Evolutionary conservation across 495 filamentous ascomycete species (phyloP), one percentile per base, ranked within the genome.

Genomic region (Penicillium canariense): DNA sequence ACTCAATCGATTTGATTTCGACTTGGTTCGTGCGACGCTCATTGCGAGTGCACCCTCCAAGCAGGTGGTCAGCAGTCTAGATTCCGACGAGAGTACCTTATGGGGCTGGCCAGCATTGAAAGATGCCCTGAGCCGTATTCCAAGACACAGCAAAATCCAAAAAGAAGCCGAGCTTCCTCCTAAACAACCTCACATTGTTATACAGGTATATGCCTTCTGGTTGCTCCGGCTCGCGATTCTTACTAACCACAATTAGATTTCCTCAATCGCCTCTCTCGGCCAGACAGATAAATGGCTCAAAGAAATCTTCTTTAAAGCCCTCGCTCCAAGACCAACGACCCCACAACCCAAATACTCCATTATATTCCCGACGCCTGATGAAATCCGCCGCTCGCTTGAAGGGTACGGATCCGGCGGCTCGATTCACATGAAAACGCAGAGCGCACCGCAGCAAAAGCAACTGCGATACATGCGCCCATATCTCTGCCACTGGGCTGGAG

Each of bases 251-350:
- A 14, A 7, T 30, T 34, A 75, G 70, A 70, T 92, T 20, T 96
- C 91, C 1, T 95, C 90, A 11, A 85, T 96, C 20, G 91, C 90
- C 5, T 87, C 89, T 1, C 77, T 96, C 0, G 90, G 90, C 2
- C 76, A 77, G 42, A 86, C 76, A 22, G 81, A 92, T 50, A 83
- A 79, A 57, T 97, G 91, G 91, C 75, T 96, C 6, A 76, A 77
- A 56, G 75, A 77, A 0, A 79, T 81, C 0, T 76, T 96, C 48
- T 87, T 92, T 66, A 61, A 70, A n/a, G 66, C 80, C 9, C 70
- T 87, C 6, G 67, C 71, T 15, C 67, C 69, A 49, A 23, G 23
- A 52, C 27, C 27, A 12, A 49, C 48, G 53, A 62, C 59, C 5
- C 28, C 45, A 10, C 49, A 63, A 43, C 66, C 74, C 6, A 81